Conservation (phyloP, 805 yeast species). For the Saccharomyces mikatae region DNA sequence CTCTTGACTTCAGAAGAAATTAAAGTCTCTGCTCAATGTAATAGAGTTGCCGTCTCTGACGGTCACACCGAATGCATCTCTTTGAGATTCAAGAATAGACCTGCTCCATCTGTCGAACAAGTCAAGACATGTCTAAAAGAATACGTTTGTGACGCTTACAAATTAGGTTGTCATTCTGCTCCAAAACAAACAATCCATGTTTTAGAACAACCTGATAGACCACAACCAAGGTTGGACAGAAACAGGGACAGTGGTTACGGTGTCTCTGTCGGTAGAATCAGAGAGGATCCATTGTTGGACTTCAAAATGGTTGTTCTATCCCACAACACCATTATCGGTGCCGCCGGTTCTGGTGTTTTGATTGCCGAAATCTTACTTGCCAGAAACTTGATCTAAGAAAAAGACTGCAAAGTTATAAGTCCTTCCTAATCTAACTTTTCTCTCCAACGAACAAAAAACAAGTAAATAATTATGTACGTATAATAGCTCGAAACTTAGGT, state of each 20-base stretch:
- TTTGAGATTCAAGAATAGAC: conserved; percentile 68
- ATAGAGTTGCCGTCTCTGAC: conserved; percentile 92
- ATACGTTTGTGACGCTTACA: conserved; percentile 76
- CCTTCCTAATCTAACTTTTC: neutral
- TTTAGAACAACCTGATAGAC: conserved; percentile 84
- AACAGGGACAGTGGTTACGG: conserved; percentile 91
- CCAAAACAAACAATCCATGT: conserved; percentile 90
- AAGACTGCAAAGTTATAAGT: neutral
- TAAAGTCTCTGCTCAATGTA: conserved; percentile 91
- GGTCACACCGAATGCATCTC: conserved; percentile 97
- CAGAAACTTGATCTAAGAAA: conserved; percentile 54
- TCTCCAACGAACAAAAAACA: neutral
- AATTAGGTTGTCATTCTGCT: conserved; percentile 80
- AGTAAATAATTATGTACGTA: neutral
- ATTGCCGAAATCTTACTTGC: conserved; percentile 86
- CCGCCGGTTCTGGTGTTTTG: conserved; percentile 96
- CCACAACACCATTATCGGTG: conserved; percentile 95
- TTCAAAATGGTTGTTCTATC: conserved; percentile 95
- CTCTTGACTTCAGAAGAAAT: conserved; percentile 60
- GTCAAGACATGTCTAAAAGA: conserved; percentile 62
- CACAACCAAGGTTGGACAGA: conserved; percentile 96
- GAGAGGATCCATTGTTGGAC: conserved; percentile 90
- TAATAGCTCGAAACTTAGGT: neutral
- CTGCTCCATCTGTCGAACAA: conserved; percentile 78
- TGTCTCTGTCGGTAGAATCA: conserved; percentile 87